These are phyloP conservation scores for Clitocybe nebularis DNA, from an alignment of 1,284 basidiomycete species.

Conservation along the genomic window DNA sequence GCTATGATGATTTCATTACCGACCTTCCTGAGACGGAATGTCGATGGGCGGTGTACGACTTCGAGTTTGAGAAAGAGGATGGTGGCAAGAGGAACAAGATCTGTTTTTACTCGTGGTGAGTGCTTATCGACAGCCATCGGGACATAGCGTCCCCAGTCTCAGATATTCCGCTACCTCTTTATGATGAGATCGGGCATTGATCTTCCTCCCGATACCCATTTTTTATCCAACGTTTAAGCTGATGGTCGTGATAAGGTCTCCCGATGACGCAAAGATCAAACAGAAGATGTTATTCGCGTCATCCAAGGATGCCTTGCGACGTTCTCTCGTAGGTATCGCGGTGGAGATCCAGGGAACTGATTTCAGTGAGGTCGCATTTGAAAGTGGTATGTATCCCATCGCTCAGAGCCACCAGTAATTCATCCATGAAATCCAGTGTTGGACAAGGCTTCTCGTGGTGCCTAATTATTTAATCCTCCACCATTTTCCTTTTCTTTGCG, in stretches of 20 bases:
- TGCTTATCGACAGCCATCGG: slow-evolving; percentile 15
- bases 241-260: slow-evolving; percentile 59
- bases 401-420: neutral
- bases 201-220: slow-evolving; percentile 10
- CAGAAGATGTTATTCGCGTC: slow-evolving; percentile 95
- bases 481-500: slow-evolving; percentile 5
- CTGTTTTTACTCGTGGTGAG: slow-evolving; percentile 80
- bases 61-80: slow-evolving; percentile 76
- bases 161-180: no score
- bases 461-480: slow-evolving; percentile 11
- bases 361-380: slow-evolving; percentile 70
- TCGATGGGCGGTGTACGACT: slow-evolving; percentile 92
- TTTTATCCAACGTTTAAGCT: slow-evolving; percentile 8
- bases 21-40: slow-evolving; percentile 78
- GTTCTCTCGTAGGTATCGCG: slow-evolving; percentile 67
- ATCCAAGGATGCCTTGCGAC: slow-evolving; percentile 77
- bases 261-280: slow-evolving; percentile 85
- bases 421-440: slow-evolving; percentile 19
- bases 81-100: slow-evolving; percentile 91
- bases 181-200: slow-evolving; percentile 3
- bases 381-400: slow-evolving; percentile 57
- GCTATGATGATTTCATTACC: slow-evolving; percentile 78
- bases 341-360: slow-evolving; percentile 90
- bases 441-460: slow-evolving; percentile 26
- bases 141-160: neutral